Base-by-base conservation (phyloP, 2,329 filamentous ascomycete genomes). In the Colletotrichum liaoningense region DNA sequence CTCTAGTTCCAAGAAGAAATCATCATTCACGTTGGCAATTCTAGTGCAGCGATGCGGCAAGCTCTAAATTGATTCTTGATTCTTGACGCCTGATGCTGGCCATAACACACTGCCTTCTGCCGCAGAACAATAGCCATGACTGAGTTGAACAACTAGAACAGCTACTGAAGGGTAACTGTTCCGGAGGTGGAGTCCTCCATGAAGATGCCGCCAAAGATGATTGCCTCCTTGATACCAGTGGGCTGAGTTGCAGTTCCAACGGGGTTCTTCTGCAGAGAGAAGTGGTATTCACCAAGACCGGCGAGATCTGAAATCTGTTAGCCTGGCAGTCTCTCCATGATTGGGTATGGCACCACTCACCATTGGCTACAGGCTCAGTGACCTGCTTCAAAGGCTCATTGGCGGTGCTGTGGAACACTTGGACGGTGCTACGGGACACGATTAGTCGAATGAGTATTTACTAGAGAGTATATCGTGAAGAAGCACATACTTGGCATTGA, bases 281-380 rank as follows among this genome's bases (percentile, higher is more conserved):
- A 79, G 77, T 87, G 86, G 75, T 76, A 86, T 71, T 86, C 84
- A 19, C 86, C 86, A n/a, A 81, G 81, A 4, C 85, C 85, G 24
- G 81, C 68, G 11, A 74, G 68, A 19, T 72, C 72, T 74, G 1
- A 2, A 14, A 8, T 7, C 22, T 3, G 33, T 72, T 30, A 74
- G 72, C 7, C 19, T 54, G 24, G 12, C 33, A 26, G 14, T 24
- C 26, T 22, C 14, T 24, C 19, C 8, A 3, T 22, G 2, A 7
- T 28, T n/a, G 5, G 14, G 5, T 4, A 5, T 5, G 3, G 8
- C 9, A 77, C 33, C 33, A 35, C 58, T 84, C 79, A 74, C 85
- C 81, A 55, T 83, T 83, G 19, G 78, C 63, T 1, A 81, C 75
- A 1, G 81, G 81, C 11, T 79, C 80, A 0, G 80, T 82, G 7